A percentile compares a stretch with the other conserved stretches of the same genome.
These are phyloP conservation scores for Coccomyxa sp. DNA, from an alignment of 139 green algal genomes.

Conservation along the genomic window DNA sequence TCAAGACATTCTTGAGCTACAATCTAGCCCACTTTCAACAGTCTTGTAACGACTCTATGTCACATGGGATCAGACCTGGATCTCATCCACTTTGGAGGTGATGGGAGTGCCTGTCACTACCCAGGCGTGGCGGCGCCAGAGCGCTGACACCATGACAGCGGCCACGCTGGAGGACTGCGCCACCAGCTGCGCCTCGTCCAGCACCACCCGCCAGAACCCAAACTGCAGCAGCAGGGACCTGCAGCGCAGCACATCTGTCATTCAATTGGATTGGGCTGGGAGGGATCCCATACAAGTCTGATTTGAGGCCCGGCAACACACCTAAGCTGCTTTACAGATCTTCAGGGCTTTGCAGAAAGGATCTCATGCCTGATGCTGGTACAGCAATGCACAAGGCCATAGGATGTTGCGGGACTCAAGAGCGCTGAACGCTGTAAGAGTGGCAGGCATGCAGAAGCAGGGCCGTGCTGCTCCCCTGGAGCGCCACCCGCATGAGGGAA, in stretches of 20 bases:
- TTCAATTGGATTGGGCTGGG: no score
- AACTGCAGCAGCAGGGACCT: constrained; percentile 31
- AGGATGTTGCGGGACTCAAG: neutral
- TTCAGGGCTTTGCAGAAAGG: no score
- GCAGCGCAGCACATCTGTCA: neutral
- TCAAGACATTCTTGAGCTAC: no score
- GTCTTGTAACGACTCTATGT: no score
- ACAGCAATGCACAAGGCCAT: no score
- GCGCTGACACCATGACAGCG: constrained; percentile 33
- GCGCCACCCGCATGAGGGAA: neutral
- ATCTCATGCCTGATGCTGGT: no score
- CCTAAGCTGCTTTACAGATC: no score
- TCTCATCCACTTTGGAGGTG: constrained; percentile 25
- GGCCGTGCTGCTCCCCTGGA: neutral
- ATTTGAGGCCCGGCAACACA: no score
- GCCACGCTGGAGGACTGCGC: constrained; percentile 45
- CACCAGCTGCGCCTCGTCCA: constrained; percentile 66
- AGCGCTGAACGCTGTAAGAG: neutral
- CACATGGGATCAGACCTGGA: constrained; percentile 11
- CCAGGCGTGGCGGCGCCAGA: constrained; percentile 60
- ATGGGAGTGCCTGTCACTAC: constrained; percentile 54
- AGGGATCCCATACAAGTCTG: no score
- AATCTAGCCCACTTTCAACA: no score
- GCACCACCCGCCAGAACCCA: constrained; percentile 57
- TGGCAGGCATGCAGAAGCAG: neutral